Evolutionary conservation across 352 stramenopile genomes (phyloP).

Genomic region (Thalassiosira mediterranea): DNA sequence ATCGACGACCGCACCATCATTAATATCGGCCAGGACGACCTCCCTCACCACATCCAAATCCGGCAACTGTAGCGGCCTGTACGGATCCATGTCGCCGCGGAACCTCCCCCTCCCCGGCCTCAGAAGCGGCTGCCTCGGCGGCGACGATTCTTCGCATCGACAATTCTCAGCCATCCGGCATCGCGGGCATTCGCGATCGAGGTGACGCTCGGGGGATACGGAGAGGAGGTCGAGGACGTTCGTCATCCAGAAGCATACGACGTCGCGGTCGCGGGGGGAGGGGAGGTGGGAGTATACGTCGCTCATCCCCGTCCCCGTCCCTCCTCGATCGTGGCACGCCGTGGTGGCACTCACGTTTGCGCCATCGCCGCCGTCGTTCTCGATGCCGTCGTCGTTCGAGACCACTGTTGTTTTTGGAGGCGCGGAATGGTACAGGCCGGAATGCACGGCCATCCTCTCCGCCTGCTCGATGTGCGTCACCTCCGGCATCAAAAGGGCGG

Average conservation of each 20-base stretch:
- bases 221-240: slow-evolving; percentile 70
- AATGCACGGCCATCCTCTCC: slow-evolving; percentile 24
- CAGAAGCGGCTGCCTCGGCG: not conserved
- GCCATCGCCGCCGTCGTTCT: too few species aligned
- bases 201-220: slow-evolving; percentile 56
- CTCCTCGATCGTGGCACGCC: not conserved
- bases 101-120: slow-evolving; percentile 17
- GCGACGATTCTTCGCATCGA: not conserved
- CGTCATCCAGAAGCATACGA: slow-evolving; percentile 76
- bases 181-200: slow-evolving; percentile 8
- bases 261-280: slow-evolving; percentile 25
- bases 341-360: not conserved
- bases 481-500: not conserved
- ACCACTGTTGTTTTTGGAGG: not conserved
- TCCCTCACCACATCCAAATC: slow-evolving; percentile 37
- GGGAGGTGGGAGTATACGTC: slow-evolving; percentile 24
- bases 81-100: slow-evolving; percentile 40
- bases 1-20: not conserved
- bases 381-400: not conserved
- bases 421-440: not conserved
- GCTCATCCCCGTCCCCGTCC: not conserved
- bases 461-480: slow-evolving; percentile 25
- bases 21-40: not conserved
- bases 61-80: slow-evolving; percentile 39
- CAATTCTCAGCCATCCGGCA: slow-evolving; percentile 9